Percentiles rank a stretch among this genome's conserved stretches.
These are phyloP conservation scores for Erythrobasidium yunnanense DNA, from an alignment of 768 basidiomycete genomes.

Conservation along the genomic window DNA sequence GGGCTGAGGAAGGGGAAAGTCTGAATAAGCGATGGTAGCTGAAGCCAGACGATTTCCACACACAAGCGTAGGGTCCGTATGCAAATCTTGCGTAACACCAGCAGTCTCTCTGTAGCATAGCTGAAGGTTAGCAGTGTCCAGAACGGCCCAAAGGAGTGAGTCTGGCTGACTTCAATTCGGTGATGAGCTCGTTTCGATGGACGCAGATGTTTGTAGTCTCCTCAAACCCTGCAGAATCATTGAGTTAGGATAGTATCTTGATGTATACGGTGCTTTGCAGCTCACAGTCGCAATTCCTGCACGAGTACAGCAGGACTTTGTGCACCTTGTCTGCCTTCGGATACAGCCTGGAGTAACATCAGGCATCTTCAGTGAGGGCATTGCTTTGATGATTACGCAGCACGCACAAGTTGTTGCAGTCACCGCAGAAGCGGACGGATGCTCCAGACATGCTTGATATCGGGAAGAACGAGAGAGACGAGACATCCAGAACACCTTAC, in stretches of 20 bases:
- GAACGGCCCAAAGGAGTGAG: conserved; percentile 4
- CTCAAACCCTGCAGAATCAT: conserved; percentile 44
- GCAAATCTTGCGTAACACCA: conserved; percentile 78
- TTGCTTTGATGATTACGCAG: neutral
- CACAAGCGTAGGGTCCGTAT: conserved; percentile 78
- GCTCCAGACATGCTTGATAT: neutral
- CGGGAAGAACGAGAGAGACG: neutral
- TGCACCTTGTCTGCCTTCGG: conserved; percentile 70
- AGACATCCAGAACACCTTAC: neutral
- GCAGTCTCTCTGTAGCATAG: conserved; percentile 65
- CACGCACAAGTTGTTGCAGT: conserved; percentile 19
- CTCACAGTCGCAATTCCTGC: conserved; percentile 76
- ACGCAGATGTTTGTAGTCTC: conserved; percentile 77
- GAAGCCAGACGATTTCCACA: conserved; percentile 34
- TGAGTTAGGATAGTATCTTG: neutral
- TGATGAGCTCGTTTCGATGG: conserved; percentile 83
- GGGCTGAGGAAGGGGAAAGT: conserved; percentile 48
- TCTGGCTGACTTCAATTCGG: conserved; percentile 66
- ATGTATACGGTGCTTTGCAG: neutral
- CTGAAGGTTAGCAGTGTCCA: neutral
- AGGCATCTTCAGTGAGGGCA: neutral
- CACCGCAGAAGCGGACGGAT: conserved; percentile 21
- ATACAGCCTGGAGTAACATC: neutral
- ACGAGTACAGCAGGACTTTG: conserved; percentile 76
- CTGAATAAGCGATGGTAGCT: neutral